phyloP scores from a whole-genome alignment of 768 basidiomycete species.

The Pisolithus tinctorius region DNA sequence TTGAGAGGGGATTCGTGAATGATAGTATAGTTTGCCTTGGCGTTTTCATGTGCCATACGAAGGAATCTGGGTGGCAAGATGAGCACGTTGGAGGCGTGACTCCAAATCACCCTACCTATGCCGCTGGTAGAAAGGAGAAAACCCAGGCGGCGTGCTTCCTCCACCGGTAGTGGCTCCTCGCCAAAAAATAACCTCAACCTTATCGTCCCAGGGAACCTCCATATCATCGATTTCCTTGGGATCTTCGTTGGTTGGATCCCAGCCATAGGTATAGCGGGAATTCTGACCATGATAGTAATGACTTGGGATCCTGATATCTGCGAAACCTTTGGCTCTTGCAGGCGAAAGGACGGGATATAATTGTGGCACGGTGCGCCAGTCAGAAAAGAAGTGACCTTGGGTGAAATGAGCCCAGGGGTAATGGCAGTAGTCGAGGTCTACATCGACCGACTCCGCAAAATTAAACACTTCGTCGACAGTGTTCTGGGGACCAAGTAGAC shows the following conservation, averaged over 20 bases:
- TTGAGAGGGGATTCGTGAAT: slow-evolving; percentile 62
- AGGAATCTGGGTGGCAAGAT: slow-evolving; percentile 43
- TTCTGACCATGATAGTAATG: slow-evolving; percentile 93
- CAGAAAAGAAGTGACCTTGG: slow-evolving; percentile 96
- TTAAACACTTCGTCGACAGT: slow-evolving; percentile 47
- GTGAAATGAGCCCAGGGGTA: slow-evolving; percentile 77
- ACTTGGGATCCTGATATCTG: slow-evolving; percentile 90
- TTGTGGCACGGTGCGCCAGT: slow-evolving; percentile 84
- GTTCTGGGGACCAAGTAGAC: slow-evolving; percentile 20
- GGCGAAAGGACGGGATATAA: slow-evolving; percentile 96
- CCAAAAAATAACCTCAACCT: slow-evolving; percentile 88
- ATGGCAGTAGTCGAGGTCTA: slow-evolving; percentile 69
- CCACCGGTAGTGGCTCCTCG: slow-evolving; percentile 95
- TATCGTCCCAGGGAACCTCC: slow-evolving; percentile 87
- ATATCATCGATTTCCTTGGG: slow-evolving; percentile 74
- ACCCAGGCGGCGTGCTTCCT: slow-evolving; percentile 81
- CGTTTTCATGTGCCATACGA: slow-evolving; percentile 59
- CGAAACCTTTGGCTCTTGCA: slow-evolving; percentile 76
- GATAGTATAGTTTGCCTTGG: slow-evolving; percentile 49
- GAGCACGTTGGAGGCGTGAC: slow-evolving; percentile 1
- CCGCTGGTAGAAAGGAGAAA: slow-evolving; percentile 75
- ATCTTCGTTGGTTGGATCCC: slow-evolving; percentile 71
- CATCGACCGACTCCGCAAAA: slow-evolving; percentile 59
- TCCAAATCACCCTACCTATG: slow-evolving; percentile 50
- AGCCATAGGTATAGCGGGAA: slow-evolving; percentile 81